Percentiles rank a stretch among this genome's conserved stretches.
Evolutionary conservation across 331 rosid species (phyloP).

Genomic region (Malus hybrid): DNA sequence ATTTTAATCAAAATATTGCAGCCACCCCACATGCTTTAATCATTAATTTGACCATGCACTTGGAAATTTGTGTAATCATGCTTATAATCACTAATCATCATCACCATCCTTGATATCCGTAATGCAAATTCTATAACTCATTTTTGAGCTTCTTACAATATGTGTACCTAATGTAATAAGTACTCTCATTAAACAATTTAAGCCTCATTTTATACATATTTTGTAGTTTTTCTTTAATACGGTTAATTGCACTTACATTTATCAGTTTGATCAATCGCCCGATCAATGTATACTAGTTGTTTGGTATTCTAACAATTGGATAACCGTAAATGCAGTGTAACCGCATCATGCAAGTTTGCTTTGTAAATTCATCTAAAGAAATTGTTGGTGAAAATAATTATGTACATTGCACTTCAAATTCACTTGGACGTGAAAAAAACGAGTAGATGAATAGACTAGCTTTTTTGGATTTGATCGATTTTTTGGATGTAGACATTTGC

Average conservation of each 20-base stretch:
- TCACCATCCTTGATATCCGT: constrained; percentile 1
- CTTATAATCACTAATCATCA: constrained; percentile 21
- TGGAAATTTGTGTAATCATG: constrained; percentile 22
- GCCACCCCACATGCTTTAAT: constrained; percentile 39
- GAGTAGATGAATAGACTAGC: background rate
- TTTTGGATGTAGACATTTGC: too few relatives aligned
- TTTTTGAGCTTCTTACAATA: background rate
- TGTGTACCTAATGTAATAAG: background rate
- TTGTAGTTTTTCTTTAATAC: too few relatives aligned
- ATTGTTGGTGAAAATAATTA: background rate
- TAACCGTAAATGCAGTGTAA: too few relatives aligned
- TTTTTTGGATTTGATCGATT: background rate
- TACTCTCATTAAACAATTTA: too few relatives aligned
- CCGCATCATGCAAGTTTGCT: background rate
- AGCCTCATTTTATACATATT: too few relatives aligned
- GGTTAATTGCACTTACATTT: too few relatives aligned
- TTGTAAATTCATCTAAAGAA: background rate
- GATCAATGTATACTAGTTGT: too few relatives aligned
- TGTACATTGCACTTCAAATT: background rate
- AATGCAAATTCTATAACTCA: background rate
- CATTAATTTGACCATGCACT: constrained; percentile 48
- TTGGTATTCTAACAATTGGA: too few relatives aligned
- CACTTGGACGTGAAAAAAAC: background rate
- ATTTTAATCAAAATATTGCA: constrained; percentile 3
- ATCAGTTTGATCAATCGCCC: too few relatives aligned